phyloP scores from a whole-genome alignment of 208 protist genomes.

The Tritrichomonas foetus region DNA sequence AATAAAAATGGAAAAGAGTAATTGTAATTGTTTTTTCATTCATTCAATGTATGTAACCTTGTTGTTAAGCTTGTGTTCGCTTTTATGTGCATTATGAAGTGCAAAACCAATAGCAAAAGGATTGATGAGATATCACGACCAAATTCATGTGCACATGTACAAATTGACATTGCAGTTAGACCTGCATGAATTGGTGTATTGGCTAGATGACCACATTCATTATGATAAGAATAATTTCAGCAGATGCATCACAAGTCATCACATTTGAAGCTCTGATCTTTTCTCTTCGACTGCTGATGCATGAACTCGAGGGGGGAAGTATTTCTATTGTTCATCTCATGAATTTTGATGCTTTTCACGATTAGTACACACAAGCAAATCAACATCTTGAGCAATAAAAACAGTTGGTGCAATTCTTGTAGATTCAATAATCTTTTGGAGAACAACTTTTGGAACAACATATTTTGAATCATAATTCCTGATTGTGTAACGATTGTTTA shows the following conservation, averaged over 20 bases:
- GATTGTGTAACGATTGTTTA: not conserved
- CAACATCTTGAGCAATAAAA: not conserved
- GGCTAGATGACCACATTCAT: not conserved
- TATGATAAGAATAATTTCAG: not conserved
- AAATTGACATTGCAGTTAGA: slow-evolving; percentile 12
- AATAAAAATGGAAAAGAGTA: too few species aligned
- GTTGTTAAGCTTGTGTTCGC: too few species aligned
- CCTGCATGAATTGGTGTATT: not conserved
- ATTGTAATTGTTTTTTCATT: too few species aligned
- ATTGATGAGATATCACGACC: not conserved
- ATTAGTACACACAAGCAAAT: not conserved
- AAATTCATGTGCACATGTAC: not conserved
- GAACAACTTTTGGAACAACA: not conserved
- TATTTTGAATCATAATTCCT: not conserved
- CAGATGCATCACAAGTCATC: not conserved
- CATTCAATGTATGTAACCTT: too few species aligned
- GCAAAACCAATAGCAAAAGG: too few species aligned
- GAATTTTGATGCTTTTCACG: not conserved
- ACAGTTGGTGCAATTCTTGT: not conserved
- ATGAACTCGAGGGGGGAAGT: not conserved
- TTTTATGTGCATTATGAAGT: too few species aligned
- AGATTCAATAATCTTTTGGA: not conserved
- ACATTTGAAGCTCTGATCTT: not conserved
- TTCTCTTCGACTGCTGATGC: not conserved
- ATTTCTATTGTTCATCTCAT: not conserved